Base-by-base conservation (phyloP, 2,329 filamentous ascomycete genomes). In the Penicillium sp. region DNA sequence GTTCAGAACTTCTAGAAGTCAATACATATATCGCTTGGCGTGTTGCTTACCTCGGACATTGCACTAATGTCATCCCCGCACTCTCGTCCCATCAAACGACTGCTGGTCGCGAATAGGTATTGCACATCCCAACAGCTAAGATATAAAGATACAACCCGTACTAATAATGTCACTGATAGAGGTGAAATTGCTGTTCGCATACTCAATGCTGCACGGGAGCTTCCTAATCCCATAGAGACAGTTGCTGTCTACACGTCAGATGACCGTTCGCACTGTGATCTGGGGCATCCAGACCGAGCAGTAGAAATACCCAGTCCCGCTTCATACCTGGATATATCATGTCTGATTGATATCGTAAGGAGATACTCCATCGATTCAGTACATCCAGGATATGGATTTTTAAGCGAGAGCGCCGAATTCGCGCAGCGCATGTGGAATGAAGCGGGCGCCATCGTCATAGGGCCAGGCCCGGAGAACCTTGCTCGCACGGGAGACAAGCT, bases 141-240 rank as follows among this genome's bases (percentile, higher is more conserved):
- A n/a, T n/a, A 52, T 19, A 39, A 31, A n/a, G 16, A 44, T 29
- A 11, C 14, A 56, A 21, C 16, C n/a, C n/a, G n/a, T n/a, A 13
- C 31, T 49, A 47, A 47, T 3, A 7, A 27, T 43, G 4, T 6
- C n/a, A 35, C 8, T 24, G 3, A 1, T 8, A 85, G 84, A 74
- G 86, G 86, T 54, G 86, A 88, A 69, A 87, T 89, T 51, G 85
- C 85, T 53, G 80, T 84, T 2, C 79, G 86, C 13, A 85, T 88
- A 48, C 74, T 87, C 33, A 79, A 81, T 29, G 79, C 85, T 54
- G 83, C 82, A n/a, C 77, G 84, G 41, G 86, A 88, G 70, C 74
- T 87, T 3, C 74, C 73, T 13, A 58, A 62, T 5, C 55, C 65
- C 13, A 75, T 86, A 9, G 79, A 84, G 53, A 86, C 83, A 1